Evolutionary conservation across 1,284 basidiomycete species (phyloP), one percentile per base, ranked within the genome.

Genomic region (Porodaedalea pini): DNA sequence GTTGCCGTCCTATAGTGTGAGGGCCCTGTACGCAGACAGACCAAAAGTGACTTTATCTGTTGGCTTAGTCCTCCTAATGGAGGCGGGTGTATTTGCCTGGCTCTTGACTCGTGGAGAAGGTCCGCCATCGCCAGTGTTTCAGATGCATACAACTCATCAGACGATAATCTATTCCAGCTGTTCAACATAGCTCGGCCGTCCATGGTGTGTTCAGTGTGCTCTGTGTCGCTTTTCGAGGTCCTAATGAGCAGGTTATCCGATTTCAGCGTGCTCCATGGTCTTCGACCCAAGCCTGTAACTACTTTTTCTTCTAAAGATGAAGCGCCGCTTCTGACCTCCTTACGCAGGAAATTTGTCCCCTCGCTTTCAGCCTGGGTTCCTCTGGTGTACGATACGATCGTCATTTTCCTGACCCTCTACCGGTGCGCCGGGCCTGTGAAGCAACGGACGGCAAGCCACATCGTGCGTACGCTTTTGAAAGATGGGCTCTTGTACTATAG

Each of bases 401-500:
- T 82, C n/a, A 69, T 82, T 34, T 67, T 58, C 11, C 70, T 83
- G 45, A 81, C 78, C 0, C 58, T 82, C 10, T 70, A 70, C 53
- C 74, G 74, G 15, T 80, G 79, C 1, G 63, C 75, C 1, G 72
- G 73, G 8, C 68, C 75, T 1, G 65, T 80, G 31, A 69, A 70
- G 25, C 66, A 70, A 32, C 71, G 71, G 51, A 67, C 74, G 37
- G 69, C 75, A 0, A 69, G 75, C 4, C 74, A 73, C 54, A 74
- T 81, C 31, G 65, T 79, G 44, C 73, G 71, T 55, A 69, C 73
- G 15, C 65, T 84, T 19, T 69, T 83, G n/a, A 72, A 77, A 66
- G 80, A 83, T 62, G 82, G 81, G 2, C 53, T 82, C 17, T 58
- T 81, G 6, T 83, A 83, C 63, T 83, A 80, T 64, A 76, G 74